A percentile compares a stretch with the other conserved stretches of the same genome.
These are phyloP conservation scores for Aspergillus cejpii DNA, from an alignment of 2,329 filamentous ascomycete species.

Conservation along the genomic window DNA sequence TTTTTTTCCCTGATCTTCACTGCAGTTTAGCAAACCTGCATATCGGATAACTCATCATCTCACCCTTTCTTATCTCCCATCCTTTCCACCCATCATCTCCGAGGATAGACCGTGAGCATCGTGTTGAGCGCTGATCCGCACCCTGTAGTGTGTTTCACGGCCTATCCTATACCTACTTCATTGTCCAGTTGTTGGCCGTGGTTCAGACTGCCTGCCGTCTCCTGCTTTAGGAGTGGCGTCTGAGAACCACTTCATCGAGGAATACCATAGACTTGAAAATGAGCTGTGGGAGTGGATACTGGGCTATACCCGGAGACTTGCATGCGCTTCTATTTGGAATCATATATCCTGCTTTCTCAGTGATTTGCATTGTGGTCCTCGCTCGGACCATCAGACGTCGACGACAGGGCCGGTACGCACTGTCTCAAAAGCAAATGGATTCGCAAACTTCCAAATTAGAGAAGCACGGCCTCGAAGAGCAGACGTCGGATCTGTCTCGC, in stretches of 20 bases:
- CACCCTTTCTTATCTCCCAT: background rate
- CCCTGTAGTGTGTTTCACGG: background rate
- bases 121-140: background rate
- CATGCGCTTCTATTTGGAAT: constrained; percentile 12
- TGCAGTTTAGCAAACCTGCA: background rate
- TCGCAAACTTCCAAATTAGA: constrained; percentile 8
- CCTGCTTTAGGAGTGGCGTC: background rate
- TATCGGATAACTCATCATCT: background rate
- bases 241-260: constrained; percentile 3
- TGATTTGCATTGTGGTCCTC: constrained; percentile 14
- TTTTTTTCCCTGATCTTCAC: background rate
- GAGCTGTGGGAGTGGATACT: constrained; percentile 11
- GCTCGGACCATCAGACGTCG: constrained; percentile 17
- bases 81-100: background rate
- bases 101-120: background rate
- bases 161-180: background rate
- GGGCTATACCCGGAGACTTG: constrained; percentile 7
- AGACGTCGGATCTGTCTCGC: constrained; percentile 3
- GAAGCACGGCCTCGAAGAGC: constrained; percentile 16
- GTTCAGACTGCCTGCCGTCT: background rate
- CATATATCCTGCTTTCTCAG: constrained; percentile 12
- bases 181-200: background rate
- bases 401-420: constrained; percentile 9
- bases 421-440: constrained; percentile 17
- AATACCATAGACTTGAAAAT: constrained; percentile 12